Base-by-base conservation (phyloP, 129 eudicot genomes). In the Pulicaria dysenterica region DNA sequence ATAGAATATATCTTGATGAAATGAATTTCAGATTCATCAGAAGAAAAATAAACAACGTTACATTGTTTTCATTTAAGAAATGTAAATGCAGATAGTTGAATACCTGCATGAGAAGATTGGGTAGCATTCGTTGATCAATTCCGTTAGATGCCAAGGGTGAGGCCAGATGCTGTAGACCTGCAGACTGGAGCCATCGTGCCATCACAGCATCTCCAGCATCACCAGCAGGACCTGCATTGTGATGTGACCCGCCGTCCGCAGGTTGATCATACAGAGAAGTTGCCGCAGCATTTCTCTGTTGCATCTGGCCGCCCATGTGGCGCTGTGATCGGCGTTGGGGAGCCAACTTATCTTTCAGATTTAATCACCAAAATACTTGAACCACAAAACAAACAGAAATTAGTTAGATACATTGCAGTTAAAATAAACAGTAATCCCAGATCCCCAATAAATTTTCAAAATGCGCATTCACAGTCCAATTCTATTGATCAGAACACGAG, bases 291-390 rank as follows among this genome's bases (percentile, higher is more conserved):
- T 82, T 86, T 84, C 93, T 86, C 98, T 90, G 98, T 81, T 88
- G 97, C 98, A 88, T 88, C 93, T 94, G 98, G 89, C 98, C 98
- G 83, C 95, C 97, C 91, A 86, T 89, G 93, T 84, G 98, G 98
- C 96, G 97, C 97, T 90, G 96, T 65, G 89, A 80, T 79, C 97
- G 71, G 83, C 96, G 91, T 90, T 90, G 96, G 9, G 98, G 95
- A 77, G 96, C 98, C 98, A 92, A 92, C 78, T 82, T 85, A 39
- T 69, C 84, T 62, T 64, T 37, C 5, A 41, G 55, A 41, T 36
- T 56, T 80, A 43, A 17, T 48, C 46, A 37, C 46, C 36, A 43
- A 73, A 49, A 73, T 39, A 36, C 72, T 74, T 63, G 73, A 68
- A 62, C 46, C 53, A 51, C 42, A 59, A 68, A 54, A 15, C 15